Base-by-base conservation (phyloP, 2,329 filamentous ascomycete species). In the Metarhizium guizhouense region DNA sequence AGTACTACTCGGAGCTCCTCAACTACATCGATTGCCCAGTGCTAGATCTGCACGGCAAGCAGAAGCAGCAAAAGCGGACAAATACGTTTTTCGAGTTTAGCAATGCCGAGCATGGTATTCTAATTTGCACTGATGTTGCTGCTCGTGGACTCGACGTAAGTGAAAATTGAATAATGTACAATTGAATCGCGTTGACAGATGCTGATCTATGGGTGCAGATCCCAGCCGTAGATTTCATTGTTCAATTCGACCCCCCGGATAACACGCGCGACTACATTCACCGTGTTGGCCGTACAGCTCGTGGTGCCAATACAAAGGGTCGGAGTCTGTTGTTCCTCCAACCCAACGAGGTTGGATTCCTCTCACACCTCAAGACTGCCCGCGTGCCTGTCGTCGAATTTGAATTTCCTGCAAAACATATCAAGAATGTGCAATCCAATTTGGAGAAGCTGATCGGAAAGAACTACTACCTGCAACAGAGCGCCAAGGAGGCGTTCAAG, bases 61-160 rank as follows among this genome's bases (percentile, higher is more conserved):
- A 96, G 74, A 99, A 99, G 74, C 94, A 99, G 73, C 91, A 96
- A 73, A 96, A 96, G 72, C 88, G 94, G n/a, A 99, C 94, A 29
- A 95, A 95, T 68, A 96, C 91, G 1, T 99, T 99, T 71, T 99
- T 97, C 71, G 93, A 97, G 70, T 99, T 99, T 70, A 79, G 77
- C 70, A 81, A 81, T 60, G 78, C 92, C 18, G 85, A 85, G 61
- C 83, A 88, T 61, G 94, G 93, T 29, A 95, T 89, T 0, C 74
- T 99, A 54, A 94, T 99, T 63, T 96, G 92, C 74, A 99, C 94
- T 0, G 94, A 99, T 66, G 94, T 99, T 60, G 94, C 94, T 49
- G 94, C 94, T 3, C 81, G 94, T 77, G 94, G 94, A 40, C 81
- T 99, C 51, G 94, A 97, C 79, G 83, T 86, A 72, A 70, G 82